Conservation (phyloP, 169 alveolate species). For the Plasmodium vinckei region DNA sequence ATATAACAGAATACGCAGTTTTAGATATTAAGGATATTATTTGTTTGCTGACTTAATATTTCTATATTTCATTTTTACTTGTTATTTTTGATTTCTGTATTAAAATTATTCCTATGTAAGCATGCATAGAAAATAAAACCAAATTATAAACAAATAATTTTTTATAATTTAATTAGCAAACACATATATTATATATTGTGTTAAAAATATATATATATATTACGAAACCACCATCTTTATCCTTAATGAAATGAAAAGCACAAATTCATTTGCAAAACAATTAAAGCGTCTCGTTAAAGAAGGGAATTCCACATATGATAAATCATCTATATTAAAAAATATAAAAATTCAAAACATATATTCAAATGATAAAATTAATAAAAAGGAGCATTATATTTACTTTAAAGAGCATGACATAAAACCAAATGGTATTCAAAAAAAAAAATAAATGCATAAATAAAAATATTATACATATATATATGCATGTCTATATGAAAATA, state of each 20-base stretch:
- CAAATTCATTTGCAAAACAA: conserved; percentile 22
- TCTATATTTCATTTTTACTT: too few species aligned
- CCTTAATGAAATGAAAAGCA: conserved; percentile 29
- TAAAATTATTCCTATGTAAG: too few species aligned
- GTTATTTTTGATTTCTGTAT: too few species aligned
- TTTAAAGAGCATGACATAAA: conserved; percentile 73
- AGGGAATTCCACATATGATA: conserved; percentile 2
- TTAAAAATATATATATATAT: too few species aligned
- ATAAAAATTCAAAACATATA: conserved; percentile 68
- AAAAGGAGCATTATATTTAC: conserved; percentile 73
- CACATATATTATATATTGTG: too few species aligned
- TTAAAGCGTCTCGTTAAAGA: conserved; percentile 24
- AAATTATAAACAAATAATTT: too few species aligned
- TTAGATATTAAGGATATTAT: too few species aligned
- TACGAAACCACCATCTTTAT: not conserved
- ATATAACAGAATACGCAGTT: too few species aligned
- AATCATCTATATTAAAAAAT: conserved; percentile 60
- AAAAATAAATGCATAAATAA: not conserved
- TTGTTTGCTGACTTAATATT: too few species aligned
- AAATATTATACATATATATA: not conserved
- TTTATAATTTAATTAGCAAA: too few species aligned
- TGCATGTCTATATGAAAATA: not conserved
- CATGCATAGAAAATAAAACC: too few species aligned
- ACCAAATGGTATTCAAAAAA: conserved; percentile 28
- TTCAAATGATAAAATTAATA: conserved; percentile 59